These are phyloP conservation scores for Saturnispora zaruensis DNA, from an alignment of 805 yeast species.

Conservation along the genomic window DNA sequence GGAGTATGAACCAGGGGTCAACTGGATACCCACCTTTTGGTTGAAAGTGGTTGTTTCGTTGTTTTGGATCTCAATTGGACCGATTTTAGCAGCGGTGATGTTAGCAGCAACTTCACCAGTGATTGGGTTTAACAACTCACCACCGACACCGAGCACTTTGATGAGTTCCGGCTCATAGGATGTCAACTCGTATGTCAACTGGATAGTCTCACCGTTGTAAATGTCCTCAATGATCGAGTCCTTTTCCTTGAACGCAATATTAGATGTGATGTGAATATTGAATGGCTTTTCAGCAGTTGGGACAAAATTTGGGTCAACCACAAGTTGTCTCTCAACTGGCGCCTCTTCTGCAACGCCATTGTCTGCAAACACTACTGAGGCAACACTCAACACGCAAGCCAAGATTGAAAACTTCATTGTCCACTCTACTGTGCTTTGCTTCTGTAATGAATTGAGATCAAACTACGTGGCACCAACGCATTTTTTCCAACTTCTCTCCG, in stretches of 20 bases:
- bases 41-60: conserved; percentile 42
- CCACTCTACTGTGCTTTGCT: not conserved
- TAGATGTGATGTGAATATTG: conserved; percentile 42
- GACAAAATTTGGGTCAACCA: conserved; percentile 20
- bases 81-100: conserved; percentile 55
- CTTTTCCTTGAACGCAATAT: conserved; percentile 28
- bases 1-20: conserved; percentile 48
- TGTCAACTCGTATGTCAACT: conserved; percentile 42
- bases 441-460: not conserved
- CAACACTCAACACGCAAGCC: conserved; percentile 3
- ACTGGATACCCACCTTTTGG: conserved; percentile 52
- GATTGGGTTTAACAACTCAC: conserved; percentile 48
- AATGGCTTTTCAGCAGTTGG: conserved; percentile 33
- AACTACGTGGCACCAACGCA: not conserved
- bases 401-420: conserved; percentile 10
- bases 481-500: not conserved
- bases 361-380: conserved; percentile 13
- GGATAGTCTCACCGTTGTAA: conserved; percentile 43
- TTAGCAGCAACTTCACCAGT: conserved; percentile 47
- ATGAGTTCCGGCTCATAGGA: conserved; percentile 46
- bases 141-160: conserved; percentile 60
- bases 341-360: conserved; percentile 3
- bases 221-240: conserved; percentile 38
- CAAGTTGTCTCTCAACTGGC: conserved; percentile 14
- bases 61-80: conserved; percentile 45